Evolutionary conservation across 177 flowering plant genomes (phyloP), one percentile per base, ranked within the genome.

Genomic region (Telopea speciosissima): DNA sequence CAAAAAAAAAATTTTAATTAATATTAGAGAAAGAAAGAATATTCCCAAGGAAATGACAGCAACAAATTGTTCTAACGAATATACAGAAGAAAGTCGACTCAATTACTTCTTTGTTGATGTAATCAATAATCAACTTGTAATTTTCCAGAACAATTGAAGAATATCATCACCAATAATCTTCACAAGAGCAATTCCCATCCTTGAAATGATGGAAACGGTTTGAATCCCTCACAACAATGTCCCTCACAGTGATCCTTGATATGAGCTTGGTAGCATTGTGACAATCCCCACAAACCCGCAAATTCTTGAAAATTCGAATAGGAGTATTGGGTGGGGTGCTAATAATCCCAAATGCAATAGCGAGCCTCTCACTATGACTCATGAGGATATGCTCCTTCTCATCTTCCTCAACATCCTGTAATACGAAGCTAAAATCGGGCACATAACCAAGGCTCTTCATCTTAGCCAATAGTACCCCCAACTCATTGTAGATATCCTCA

Each of bases 351-450:
- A 72, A 89, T 40, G 84, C 85, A 70, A 89, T 89, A 17, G 90
- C 93, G 79, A 89, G 77, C 71, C 90, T 78, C 72, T 89, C 90
- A 68, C 86, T 89, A 42, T 89, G 89, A 68, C 83, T 77, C 1
- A 72, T 75, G 36, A 89, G 82, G n/a, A 86, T 85, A 69, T 83
- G 67, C 66, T 86, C 85, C 74, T 89, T 87, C 78, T 89, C 90
- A 56, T 89, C 90, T 17, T 85, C 89, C 77, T 86, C 90, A 25
- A 89, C 89, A 75, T 89, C 93, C 71, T 86, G 93, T 77, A 87
- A 74, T 65, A 89, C 88, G 79, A 83, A 86, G 68, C 85, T 85
- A 72, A 62, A 82, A 31, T 87, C 90, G 0, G 90, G 90, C 73
- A 76, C 67, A 81, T 85, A 89, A 71, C 90, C 91, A 65, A 83